Conservation (phyloP, 139 green algal species). For the Chlamydomonas urium region DNA sequence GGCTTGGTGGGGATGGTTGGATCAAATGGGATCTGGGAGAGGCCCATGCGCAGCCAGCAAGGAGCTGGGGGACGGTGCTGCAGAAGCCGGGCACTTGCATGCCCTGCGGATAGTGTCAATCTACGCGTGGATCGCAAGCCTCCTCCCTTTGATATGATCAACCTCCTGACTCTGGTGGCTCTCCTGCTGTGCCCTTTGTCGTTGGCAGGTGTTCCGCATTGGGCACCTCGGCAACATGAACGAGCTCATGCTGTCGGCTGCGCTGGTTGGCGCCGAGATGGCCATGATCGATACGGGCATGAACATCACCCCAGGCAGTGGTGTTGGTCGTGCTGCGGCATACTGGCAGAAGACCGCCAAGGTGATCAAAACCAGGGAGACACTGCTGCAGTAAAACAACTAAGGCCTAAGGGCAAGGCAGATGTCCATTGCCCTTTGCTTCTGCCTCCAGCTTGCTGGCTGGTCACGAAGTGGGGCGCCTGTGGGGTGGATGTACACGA, state of each 20-base stretch:
- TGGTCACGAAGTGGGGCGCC: too few species aligned
- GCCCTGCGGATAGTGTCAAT: too few species aligned
- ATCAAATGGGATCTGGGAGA: too few species aligned
- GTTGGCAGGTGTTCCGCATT: constrained; percentile 20
- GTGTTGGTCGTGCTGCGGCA: constrained; percentile 67
- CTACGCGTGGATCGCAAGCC: not conserved
- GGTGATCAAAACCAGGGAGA: constrained; percentile 74
- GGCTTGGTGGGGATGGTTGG: too few species aligned
- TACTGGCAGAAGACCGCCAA: constrained; percentile 72
- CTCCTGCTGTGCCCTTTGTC: too few species aligned
- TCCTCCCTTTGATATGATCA: not conserved
- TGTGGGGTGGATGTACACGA: too few species aligned
- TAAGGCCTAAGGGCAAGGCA: too few species aligned
- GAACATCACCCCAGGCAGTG: constrained; percentile 68
- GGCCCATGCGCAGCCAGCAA: too few species aligned
- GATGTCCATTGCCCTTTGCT: too few species aligned
- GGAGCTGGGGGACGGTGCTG: too few species aligned
- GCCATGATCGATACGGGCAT: constrained; percentile 79
- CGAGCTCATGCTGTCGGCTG: constrained; percentile 87
- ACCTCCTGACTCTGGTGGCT: not conserved
- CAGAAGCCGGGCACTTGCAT: too few species aligned
- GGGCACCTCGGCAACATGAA: constrained; percentile 98
- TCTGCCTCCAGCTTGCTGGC: too few species aligned
- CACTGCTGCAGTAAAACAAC: constrained; percentile 22
- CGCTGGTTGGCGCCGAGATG: constrained; percentile 89